These are phyloP conservation scores for Pseudotsuga menziesii DNA, from an alignment of 75 land plant species.

Conservation along the genomic window DNA sequence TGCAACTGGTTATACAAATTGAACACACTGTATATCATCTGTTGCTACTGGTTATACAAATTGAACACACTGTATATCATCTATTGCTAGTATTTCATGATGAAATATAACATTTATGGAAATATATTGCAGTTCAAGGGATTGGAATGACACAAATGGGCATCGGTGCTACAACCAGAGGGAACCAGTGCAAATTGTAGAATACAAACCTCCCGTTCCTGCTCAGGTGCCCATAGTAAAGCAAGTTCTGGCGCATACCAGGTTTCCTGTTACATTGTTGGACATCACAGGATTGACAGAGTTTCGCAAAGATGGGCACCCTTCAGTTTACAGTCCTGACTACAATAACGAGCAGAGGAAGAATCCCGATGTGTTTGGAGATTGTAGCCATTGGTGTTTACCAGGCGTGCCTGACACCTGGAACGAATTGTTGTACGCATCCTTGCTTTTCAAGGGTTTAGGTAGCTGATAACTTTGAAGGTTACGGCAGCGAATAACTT, in stretches of 20 bases:
- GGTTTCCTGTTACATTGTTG: slow-evolving; percentile 44
- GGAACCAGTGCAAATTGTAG: slow-evolving; percentile 22
- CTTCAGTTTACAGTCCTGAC: slow-evolving; percentile 34
- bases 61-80: neutral
- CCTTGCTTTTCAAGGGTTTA: slow-evolving; percentile 10
- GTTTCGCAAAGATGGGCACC: slow-evolving; percentile 77
- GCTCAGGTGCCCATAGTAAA: slow-evolving; percentile 21
- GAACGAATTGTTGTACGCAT: slow-evolving; percentile 73
- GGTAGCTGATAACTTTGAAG: too few species aligned
- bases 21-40: neutral
- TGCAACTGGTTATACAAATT: neutral
- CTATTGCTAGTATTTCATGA: too few species aligned
- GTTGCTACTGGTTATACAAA: neutral
- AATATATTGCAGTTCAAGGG: slow-evolving; percentile 24
- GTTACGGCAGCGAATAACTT: too few species aligned
- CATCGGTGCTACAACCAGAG: slow-evolving; percentile 22
- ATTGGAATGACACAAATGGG: slow-evolving; percentile 31
- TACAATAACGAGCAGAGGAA: slow-evolving; percentile 34
- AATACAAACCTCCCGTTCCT: slow-evolving; percentile 38
- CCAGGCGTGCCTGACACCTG: slow-evolving; percentile 96
- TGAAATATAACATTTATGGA: too few species aligned
- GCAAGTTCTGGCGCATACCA: slow-evolving; percentile 29
- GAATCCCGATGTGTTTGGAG: slow-evolving; percentile 49
- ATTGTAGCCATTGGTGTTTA: slow-evolving; percentile 99
- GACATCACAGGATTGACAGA: slow-evolving; percentile 76